Base-by-base conservation (phyloP, 78 protist genomes). In the Polysphondylium violaceum region DNA sequence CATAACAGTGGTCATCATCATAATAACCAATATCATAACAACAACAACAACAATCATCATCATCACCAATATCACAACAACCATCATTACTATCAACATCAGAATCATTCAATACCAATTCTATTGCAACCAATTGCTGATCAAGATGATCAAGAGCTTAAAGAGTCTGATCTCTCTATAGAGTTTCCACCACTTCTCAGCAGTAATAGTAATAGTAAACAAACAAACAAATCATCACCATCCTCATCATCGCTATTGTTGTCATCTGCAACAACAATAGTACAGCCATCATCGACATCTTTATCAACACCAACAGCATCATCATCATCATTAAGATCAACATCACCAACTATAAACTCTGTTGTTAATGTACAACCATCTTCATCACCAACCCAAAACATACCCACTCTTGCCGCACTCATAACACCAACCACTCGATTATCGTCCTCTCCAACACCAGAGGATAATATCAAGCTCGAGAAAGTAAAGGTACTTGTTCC, bases 351-450 rank as follows among this genome's bases (percentile, higher is more conserved):
- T 3, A 41, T 73, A 44, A 51, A 51, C 16, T 56, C 61, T 17
- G 23, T 43, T 63, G 9, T 41, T 23, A 43, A 36, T 40, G 47
- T 50, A 35, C 25, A 29, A 55, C 71, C 31, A 59, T 31, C 56
- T 5, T 12, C 16, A 2, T 12, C 7, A 17, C 11, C 75, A 41
- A 3, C 75, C 36, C 8, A n/a, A 36, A 36, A 21, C 21, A 38
- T 29, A 81, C 71, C 77, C 25, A 83, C 91, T 16, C 25, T 78
- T 21, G 88, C 88, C 21, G 53, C 88, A 41, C 19, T 78, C 17
- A 78, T 78, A 25, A 43, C 87, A 29, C 74, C 74, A 38, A 19
- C 86, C 23, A 56, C 35, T 21, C n/a, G n/a, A n/a, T n/a, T n/a
- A n/a, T n/a, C n/a, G n/a, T n/a, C n/a, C n/a, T n/a, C n/a, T n/a